A percentile compares a stretch with the other conserved stretches of the same genome.
Conservation (phyloP, 306 rosid species). For the Fragaria nilgerrensis region DNA sequence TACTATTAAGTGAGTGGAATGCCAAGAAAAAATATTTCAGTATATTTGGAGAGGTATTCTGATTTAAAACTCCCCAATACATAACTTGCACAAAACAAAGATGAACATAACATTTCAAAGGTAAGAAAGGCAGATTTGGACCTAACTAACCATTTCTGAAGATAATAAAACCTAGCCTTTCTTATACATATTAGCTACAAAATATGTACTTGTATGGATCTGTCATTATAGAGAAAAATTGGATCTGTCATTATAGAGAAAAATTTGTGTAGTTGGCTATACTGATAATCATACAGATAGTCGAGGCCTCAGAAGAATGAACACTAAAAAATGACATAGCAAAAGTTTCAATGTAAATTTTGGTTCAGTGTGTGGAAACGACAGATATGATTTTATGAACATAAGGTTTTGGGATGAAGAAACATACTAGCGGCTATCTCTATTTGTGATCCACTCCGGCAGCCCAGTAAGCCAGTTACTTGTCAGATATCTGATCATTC, state of each 20-base stretch:
- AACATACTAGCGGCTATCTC: slow-evolving; percentile 26
- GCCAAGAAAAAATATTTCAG: background rate
- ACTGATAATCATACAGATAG: background rate
- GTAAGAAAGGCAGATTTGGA: slow-evolving; percentile 4
- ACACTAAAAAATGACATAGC: background rate
- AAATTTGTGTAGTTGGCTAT: background rate
- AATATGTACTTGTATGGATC: background rate
- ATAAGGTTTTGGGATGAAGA: slow-evolving; percentile 8
- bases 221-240: background rate
- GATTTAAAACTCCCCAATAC: background rate
- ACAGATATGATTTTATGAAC: background rate
- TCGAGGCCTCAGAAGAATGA: background rate
- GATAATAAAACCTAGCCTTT: background rate
- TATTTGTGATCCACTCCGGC: slow-evolving; percentile 25
- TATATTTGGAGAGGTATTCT: background rate
- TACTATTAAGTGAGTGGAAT: background rate
- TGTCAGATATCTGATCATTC: slow-evolving; percentile 24
- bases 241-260: background rate
- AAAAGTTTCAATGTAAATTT: background rate
- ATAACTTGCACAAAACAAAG: background rate
- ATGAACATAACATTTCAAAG: background rate
- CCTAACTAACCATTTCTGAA: background rate
- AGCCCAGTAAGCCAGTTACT: slow-evolving; percentile 27
- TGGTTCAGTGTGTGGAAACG: background rate
- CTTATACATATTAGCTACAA: background rate